Evolutionary conservation across 306 rosid genomes (phyloP).

Genomic region (Gastrolobium villosum): DNA sequence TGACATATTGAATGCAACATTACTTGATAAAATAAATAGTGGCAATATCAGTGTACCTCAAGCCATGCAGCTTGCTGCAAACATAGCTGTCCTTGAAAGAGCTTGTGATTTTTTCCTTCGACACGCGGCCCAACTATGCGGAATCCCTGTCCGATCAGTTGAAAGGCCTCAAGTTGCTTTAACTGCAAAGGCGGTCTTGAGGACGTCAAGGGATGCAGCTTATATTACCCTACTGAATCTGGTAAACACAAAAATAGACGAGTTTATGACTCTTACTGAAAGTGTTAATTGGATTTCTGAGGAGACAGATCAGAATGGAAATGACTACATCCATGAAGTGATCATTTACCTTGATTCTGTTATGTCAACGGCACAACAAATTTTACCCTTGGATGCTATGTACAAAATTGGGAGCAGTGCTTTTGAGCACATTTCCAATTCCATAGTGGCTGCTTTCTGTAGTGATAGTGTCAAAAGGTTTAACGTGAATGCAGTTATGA

Average conservation of each 20-base stretch:
- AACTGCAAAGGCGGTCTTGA: constrained; percentile 78
- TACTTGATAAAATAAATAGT: constrained; percentile 70
- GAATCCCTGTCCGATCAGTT: constrained; percentile 68
- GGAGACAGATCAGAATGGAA: constrained; percentile 67
- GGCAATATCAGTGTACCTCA: constrained; percentile 72
- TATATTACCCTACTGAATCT: constrained; percentile 69
- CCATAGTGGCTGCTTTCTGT: constrained; percentile 74
- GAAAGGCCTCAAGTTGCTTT: constrained; percentile 82
- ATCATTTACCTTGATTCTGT: constrained; percentile 76
- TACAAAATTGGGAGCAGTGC: constrained; percentile 84
- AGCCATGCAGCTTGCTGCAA: constrained; percentile 96
- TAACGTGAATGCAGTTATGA: constrained; percentile 70
- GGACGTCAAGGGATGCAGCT: constrained; percentile 84
- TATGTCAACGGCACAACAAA: constrained; percentile 84
- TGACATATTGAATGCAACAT: constrained; percentile 72
- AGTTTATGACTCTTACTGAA: constrained; percentile 71
- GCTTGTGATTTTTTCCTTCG: constrained; percentile 86
- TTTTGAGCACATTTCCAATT: constrained; percentile 81
- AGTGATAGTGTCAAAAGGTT: constrained; percentile 86
- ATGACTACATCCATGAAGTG: constrained; percentile 82
- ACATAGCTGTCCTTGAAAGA: constrained; percentile 85
- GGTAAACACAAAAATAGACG: constrained; percentile 74
- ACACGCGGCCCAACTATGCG: constrained; percentile 82
- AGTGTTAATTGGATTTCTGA: constrained; percentile 82
- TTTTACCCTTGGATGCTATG: constrained; percentile 83